Base-by-base conservation (phyloP, 2,329 filamentous ascomycete genomes). In the Colletotrichum sp. region DNA sequence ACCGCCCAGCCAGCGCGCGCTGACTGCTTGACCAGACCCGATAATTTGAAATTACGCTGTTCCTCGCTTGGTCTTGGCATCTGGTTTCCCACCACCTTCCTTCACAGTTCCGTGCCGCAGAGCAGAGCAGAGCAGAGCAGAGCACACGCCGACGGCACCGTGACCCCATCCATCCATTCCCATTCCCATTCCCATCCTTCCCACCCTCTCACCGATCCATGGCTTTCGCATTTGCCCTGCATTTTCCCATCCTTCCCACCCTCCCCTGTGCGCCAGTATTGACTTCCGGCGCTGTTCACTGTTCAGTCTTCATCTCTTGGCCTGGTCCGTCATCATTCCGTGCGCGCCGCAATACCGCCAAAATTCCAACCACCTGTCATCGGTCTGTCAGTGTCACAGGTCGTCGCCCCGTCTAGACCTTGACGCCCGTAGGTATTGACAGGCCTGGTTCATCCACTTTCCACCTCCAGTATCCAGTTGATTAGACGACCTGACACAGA, bases 31-130 rank as follows among this genome's bases (percentile, higher is more conserved):
- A 72, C 55, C 59, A 39, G 69, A 68, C 73, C 73, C 73, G 64
- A 49, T 76, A 68, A 64, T 76, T 68, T 76, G 73, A 76, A 68
- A 76, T 76, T 76, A 30, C 73, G 52, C 39, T 68, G 59, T 73
- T 32, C 69, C 26, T 76, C 64, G 69, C 69, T 64, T 73, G 63
- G 69, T 44, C 73, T 76, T 76, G 73, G 73, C 73, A 55, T 63
- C 44, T 26, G n/a, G 39, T 34, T 63, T 52, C 34, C 21, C 26
- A 21, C 66, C 55, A 28, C 36, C 36, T 30, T 49, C 36, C 26
- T n/a, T 66, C 28, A 34, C 10, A 18, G 18, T n/a, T 62, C 21
- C 55, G 55, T 28, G 55, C 44, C 44, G 44, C 44, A 21, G n/a
- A 44, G 39, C 39, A 44, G 39, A n/a, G 44, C 39, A 44, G 39